Evolutionary conservation across 306 rosid genomes (phyloP).

Genomic region (Calophaca sinica): DNA sequence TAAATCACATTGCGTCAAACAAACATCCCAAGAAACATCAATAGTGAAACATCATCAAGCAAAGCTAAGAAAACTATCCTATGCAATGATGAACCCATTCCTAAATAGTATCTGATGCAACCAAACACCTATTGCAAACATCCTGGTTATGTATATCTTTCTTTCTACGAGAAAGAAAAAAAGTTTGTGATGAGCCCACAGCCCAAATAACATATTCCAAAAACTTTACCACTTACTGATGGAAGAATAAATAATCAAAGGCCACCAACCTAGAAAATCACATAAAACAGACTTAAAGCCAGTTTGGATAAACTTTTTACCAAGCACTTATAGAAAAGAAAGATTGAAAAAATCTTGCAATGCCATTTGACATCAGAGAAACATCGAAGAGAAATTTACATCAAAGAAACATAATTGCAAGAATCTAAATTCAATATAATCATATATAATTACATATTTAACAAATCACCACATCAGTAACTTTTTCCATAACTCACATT

Average conservation of each 20-base stretch:
- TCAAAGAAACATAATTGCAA: too few species aligned
- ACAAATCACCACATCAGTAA: too few species aligned
- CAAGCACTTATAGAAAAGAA: not conserved
- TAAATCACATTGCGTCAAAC: constrained; percentile 36
- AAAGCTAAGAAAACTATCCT: constrained; percentile 33
- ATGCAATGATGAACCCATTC: constrained; percentile 33
- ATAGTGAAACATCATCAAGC: constrained; percentile 19
- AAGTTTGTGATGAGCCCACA: not conserved
- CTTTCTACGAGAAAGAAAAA: constrained; percentile 12
- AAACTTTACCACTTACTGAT: constrained; percentile 6
- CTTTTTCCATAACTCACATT: too few species aligned
- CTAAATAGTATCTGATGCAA: constrained; percentile 32
- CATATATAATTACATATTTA: too few species aligned
- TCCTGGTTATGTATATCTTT: not conserved
- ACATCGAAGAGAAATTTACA: too few species aligned
- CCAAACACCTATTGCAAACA: constrained; percentile 19
- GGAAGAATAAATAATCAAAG: not conserved
- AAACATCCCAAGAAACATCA: constrained; percentile 33
- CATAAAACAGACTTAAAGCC: not conserved
- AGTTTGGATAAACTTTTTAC: not conserved
- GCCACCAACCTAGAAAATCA: not conserved
- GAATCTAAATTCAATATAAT: too few species aligned
- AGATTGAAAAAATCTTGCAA: too few species aligned
- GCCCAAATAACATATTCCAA: constrained; percentile 23
- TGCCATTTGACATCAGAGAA: too few species aligned